These are phyloP conservation scores for Colletotrichum tropicicola DNA, from an alignment of 2,329 filamentous ascomycete genomes.

Conservation along the genomic window DNA sequence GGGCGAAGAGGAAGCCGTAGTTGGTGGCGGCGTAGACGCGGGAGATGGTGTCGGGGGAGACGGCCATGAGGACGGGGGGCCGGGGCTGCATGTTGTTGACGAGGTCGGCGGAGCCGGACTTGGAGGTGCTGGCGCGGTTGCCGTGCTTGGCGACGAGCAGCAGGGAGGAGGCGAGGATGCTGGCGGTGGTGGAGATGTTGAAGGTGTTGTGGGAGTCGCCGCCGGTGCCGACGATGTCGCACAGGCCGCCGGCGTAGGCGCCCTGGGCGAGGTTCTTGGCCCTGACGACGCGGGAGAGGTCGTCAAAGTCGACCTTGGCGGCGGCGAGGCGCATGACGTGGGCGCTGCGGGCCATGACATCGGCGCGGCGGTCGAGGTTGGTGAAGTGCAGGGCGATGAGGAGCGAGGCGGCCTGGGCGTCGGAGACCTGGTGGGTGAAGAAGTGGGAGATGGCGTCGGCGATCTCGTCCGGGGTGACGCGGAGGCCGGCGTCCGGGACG, in stretches of 20 bases:
- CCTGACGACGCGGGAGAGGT: slow-evolving; percentile 69
- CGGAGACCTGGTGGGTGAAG: slow-evolving; percentile 89
- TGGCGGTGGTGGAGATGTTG: slow-evolving; percentile 96
- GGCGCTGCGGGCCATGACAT: slow-evolving; percentile 88
- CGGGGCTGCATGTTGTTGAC: slow-evolving; percentile 78
- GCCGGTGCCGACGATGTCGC: slow-evolving; percentile 97
- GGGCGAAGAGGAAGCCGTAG: slow-evolving; percentile 95
- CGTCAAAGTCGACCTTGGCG: slow-evolving; percentile 71
- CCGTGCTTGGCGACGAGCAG: slow-evolving; percentile 94
- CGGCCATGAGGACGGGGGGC: slow-evolving; percentile 77
- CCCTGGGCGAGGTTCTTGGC: slow-evolving; percentile 72
- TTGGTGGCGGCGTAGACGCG: slow-evolving; percentile 82
- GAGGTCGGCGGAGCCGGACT: slow-evolving; percentile 94
- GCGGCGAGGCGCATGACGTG: slow-evolving; percentile 85
- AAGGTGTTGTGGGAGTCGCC: slow-evolving; percentile 98
- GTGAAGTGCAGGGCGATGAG: slow-evolving; percentile 94
- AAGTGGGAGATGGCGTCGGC: slow-evolving; percentile 90
- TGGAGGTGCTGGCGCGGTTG: slow-evolving; percentile 93
- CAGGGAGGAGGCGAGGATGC: slow-evolving; percentile 87
- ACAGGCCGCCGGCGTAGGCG: slow-evolving; percentile 82
- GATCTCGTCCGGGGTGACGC: slow-evolving; percentile 81
- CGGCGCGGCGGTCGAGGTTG: slow-evolving; percentile 81
- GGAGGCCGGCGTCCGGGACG: slow-evolving; percentile 47
- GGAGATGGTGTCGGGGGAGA: slow-evolving; percentile 76
- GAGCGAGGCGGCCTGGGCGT: slow-evolving; percentile 86